Evolutionary conservation across 257 asterid species (phyloP), one percentile per base, ranked within the genome.

Genomic region (Solanum tarijense): DNA sequence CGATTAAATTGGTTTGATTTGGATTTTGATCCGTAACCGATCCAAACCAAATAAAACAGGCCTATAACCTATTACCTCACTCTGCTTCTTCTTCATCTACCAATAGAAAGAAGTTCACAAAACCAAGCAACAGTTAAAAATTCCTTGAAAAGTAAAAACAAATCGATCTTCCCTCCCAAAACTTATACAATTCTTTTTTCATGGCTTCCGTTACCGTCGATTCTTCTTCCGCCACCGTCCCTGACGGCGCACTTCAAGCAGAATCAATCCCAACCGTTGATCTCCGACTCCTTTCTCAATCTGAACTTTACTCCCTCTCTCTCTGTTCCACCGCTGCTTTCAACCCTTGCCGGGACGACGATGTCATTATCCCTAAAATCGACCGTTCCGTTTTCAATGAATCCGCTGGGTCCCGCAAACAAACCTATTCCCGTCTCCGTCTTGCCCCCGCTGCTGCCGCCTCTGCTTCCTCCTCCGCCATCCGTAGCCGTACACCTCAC

Each of bases 311-410:
- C 88, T 46, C 97, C 2, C 96, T 95, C 62, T 95, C 98, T 75
- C 94, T 89, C n/a, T 89, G 93, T 88, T 92, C 97, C n/a, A 86
- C 95, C 35, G 76, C 93, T 72, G 88, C 92, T 86, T 88, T 89
- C 89, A 91, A 94, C 87, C 92, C 94, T 85, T 85, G 85, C 72
- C 93, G 94, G 52, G 88, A 90, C 38, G 96, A 95, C 86, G 98
- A 96, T 84, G 93, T 93, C 87, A 94, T 94, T 21, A 93, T 92
- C 69, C 98, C 98, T 39, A 93, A 91, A 86, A 93, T 96, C 25
- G 98, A 96, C 88, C 98, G 98, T 48, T 90, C 97, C 88, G 95
- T 96, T 82, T 96, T 96, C 94, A 95, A 96, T 43, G 98, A 96
- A 89, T 94, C 98, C 69, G 96, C 96, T 68, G 98, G 98, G 34